These are phyloP conservation scores for Ogataea paradorogensis DNA, from an alignment of 805 yeast genomes.

Conservation along the genomic window DNA sequence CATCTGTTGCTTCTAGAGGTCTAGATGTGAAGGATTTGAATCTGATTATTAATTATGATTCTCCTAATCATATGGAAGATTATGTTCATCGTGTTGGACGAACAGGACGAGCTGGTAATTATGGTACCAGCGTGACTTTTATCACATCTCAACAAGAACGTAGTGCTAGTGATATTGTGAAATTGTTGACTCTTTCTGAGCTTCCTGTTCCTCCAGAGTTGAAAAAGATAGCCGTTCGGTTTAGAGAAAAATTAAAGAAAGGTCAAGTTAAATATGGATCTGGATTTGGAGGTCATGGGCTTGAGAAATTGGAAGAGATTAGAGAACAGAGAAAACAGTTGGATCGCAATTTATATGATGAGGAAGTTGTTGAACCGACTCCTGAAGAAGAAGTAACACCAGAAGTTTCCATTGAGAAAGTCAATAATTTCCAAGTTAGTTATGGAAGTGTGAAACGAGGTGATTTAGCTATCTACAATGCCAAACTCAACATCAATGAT, in stretches of 20 bases:
- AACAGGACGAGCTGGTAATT: slow-evolving; percentile 87
- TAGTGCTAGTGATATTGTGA: slow-evolving; percentile 64
- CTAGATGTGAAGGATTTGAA: slow-evolving; percentile 85
- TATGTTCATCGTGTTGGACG: slow-evolving; percentile 95
- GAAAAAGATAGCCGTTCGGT: slow-evolving; percentile 47
- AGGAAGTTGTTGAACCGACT: slow-evolving; percentile 24
- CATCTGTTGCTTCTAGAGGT: slow-evolving; percentile 94
- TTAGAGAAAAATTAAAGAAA: slow-evolving; percentile 55
- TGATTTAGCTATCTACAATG: slow-evolving; percentile 51
- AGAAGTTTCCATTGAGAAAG: slow-evolving; percentile 2
- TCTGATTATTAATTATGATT: slow-evolving; percentile 75
- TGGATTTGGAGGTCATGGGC: slow-evolving; percentile 94
- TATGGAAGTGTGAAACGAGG: slow-evolving; percentile 43
- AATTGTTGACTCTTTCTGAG: slow-evolving; percentile 61
- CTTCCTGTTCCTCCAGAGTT: slow-evolving; percentile 53
- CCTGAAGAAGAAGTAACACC: slow-evolving; percentile 25
- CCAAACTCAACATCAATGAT: slow-evolving; percentile 77
- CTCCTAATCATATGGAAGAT: slow-evolving; percentile 89
- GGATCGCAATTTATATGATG: slow-evolving; percentile 49
- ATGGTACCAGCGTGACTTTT: slow-evolving; percentile 72
- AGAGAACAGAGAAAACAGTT: slow-evolving; percentile 49
- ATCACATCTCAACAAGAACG: slow-evolving; percentile 60
- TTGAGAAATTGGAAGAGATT: slow-evolving; percentile 68
- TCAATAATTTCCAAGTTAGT: slow-evolving; percentile 46
- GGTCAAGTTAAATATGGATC: slow-evolving; percentile 63